Base-by-base conservation (phyloP, 371 early-diverging fungal species). In the Apophysomyces variabilis region DNA sequence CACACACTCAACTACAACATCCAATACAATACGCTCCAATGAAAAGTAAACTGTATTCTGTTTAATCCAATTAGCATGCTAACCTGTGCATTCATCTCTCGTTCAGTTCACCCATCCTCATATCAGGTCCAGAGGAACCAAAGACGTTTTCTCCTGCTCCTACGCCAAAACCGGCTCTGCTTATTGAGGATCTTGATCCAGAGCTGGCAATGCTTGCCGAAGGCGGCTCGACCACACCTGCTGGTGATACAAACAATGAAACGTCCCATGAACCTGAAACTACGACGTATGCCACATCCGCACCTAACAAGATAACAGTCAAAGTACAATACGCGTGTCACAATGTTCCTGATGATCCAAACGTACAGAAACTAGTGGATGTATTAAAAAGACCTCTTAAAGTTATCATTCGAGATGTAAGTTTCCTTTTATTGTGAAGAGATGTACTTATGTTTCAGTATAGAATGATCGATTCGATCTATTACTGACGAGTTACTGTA, bases 121-220 rank as follows among this genome's bases (percentile, higher is more conserved):
- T 50, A 18, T n/a, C 21, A n/a, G 21, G 9, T 50, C 4, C 54
- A 21, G 54, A 50, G 5, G 54, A 6, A 21, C 7, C 54, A 18
- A 21, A 9, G 21, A 26, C 1, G 32, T 1, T 26, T 26, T 26
- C 32, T 26, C 21, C 21, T 3, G 21, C 5, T 9, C n/a, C 21
- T 21, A 50, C 54, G 32, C 21, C 54, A 26, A 50, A 21, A 1
- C 54, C 54, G 21, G n/a, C 54, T 9, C 9, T 50, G 8, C 8
- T 21, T 5, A 50, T 81, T 37, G 74, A 75, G 8, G 79, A 75
- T 38, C 60, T 81, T 4, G 82, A 81, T 61, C 82, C 82, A 44
- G 82, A 78, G 18, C 45, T 81, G 21, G 71, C 69, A 9, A 38
- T 57, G 58, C 38, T 60, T 39, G 60, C 43, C n/a, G 38, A 60